Base-by-base conservation (phyloP, 148 eudicot species). In the Gaultheria prostrata region DNA sequence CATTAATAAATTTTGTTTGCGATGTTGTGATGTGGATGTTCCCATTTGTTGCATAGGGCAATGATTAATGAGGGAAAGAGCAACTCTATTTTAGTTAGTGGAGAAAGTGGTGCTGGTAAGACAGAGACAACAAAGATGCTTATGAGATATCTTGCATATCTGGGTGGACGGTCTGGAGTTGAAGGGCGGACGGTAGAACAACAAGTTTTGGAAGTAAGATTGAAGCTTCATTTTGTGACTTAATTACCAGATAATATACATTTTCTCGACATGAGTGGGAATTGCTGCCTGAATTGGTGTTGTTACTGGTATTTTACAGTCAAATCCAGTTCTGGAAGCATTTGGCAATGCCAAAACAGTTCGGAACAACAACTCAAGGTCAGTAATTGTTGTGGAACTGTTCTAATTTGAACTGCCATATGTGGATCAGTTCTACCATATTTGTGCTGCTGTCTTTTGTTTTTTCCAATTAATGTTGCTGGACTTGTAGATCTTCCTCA, bases 81-180 rank as follows among this genome's bases (percentile, higher is more conserved):
- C 92, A 95, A 97, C 87, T 93, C 98, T 1, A 97, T 95, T 89
- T 88, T 97, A 86, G 99, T 97, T 83, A 97, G 98, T 88, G 99
- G 99, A 77, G 99, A 97, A 89, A 97, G 99, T 92, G 99, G 98
- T 87, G 99, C 99, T 84, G 98, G 99, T 86, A 97, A 97, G 86
- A 97, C 99, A n/a, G 98, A 97, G 89, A 97, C 99, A 33, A 95
- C 99, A 59, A 95, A 95, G 88, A 97, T 97, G 99, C 95, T 97
- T 72, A 97, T 97, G 99, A 90, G 98, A 87, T 97, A 97, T 86
- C 98, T 97, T 82, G 99, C 99, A 49, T 82, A 93, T 85, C 87
- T 97, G 87, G 99, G 99, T 77, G 98, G 99, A 67, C 96, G 95
- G 20, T 84, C 94, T 61, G 99, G 99, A 71, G 95, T 94, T n/a